Base-by-base conservation (phyloP, 495 filamentous ascomycete genomes). In the Astrothelium macrocarpum region DNA sequence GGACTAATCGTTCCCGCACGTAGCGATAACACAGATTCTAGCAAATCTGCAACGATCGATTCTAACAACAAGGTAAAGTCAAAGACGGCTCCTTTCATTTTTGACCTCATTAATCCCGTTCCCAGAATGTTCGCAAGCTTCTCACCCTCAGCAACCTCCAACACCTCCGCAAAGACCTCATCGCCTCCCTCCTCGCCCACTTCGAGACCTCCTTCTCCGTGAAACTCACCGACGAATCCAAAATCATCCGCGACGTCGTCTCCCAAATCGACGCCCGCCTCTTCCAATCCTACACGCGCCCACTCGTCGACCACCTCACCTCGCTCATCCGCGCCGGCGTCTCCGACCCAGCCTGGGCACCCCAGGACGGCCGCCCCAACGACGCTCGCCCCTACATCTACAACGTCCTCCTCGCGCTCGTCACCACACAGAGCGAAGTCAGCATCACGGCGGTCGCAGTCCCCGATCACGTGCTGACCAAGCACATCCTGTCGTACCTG, bases 171-270 rank as follows among this genome's bases (percentile, higher is more conserved):
- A 76, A 84, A 26, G 85, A 91, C 59, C 79, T 89, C 31, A 87
- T 97, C 1, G 91, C 91, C 0, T 85, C 87, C 60, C 81, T 98
- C 46, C 87, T 94, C 68, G 79, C 85, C 45, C 86, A 90, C 66
- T 97, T 97, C 71, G 94, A 97, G 73, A 87, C 86, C 26, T 80
- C 85, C 61, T 97, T 98, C 76, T 90, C 88, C 0, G 86, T 95
- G 65, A 92, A 90, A 64, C 82, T 97, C 60, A 92, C 91, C 2
- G 91, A 96, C 65, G 95, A 98, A 73, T 82, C 83, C 43, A 92
- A 92, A 63, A 91, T 88, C 0, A 90, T 97, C 67, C 86, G 87
- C 43, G 90, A 97, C 72, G 90, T 93, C 1, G 85, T 97, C 53
- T 80, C 79, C 59, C 90, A 97, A 70, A 95, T 97, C 67, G 91